Base-by-base conservation (phyloP, 805 yeast genomes). In the Candida yuanshanica region DNA sequence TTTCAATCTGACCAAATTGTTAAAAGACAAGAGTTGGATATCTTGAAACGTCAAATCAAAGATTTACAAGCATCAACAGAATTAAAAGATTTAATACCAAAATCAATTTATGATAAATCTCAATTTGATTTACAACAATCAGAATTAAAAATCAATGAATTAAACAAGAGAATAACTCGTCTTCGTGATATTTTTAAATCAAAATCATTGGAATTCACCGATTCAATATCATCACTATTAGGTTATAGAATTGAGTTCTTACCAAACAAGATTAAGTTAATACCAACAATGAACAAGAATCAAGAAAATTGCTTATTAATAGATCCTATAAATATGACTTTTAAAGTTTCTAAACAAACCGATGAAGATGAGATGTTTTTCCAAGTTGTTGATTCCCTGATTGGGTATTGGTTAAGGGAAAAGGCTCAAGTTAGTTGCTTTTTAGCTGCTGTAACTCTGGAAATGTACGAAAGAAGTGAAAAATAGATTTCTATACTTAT, bases 221-320 rank as follows among this genome's bases (percentile, higher is more conserved):
- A 80, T 24, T 75, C 82, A 2, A 78, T 87, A 0, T 75, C 79
- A 41, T 68, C 80, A 5, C 69, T 83, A 22, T 69, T 89, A 38
- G 96, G 96, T 0, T 87, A 77, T 59, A 72, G 75, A 36, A 63
- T 88, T 20, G 95, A 85, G 54, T 81, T 86, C 48, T 60, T 79
- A 56, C 66, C 70, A 49, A 65, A 78, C 64, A 65, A 76, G 66
- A 66, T 82, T 52, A 67, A 83, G 61, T 64, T 80, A 52, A 61
- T 69, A 51, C 59, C 81, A 53, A 64, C 74, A 62, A 70, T 67
- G 55, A 50, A 59, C 4, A 52, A 62, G 20, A 58, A 68, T 4
- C 59, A 59, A 3, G 65, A 63, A 21, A 69, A 75, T 13, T 70
- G 75, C 41, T 62, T 83, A 38, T 63, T 78, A 4, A 72, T 82